Base-by-base conservation (phyloP, 2,329 filamentous ascomycete genomes). In the Epichloe gansuensis region DNA sequence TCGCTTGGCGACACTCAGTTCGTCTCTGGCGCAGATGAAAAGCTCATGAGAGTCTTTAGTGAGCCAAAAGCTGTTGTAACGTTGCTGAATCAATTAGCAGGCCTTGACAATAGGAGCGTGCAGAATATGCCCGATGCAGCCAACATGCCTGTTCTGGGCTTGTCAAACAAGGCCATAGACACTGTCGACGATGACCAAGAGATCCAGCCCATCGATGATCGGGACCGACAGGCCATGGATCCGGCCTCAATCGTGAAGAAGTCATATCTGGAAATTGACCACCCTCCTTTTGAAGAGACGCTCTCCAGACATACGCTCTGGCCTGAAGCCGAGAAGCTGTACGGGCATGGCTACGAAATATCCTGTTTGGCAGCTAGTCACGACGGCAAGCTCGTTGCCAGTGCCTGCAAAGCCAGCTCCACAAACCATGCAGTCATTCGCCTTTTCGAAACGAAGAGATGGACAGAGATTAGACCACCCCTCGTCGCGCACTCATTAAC, bases 311-410 rank as follows among this genome's bases (percentile, higher is more conserved):
- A 94, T 66, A 95, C 93, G 0, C 80, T 98, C 35, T 98, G 90
- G 89, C 93, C 93, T 3, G 93, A 98, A 65, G 81, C 81, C 6
- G 93, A 98, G 67, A 98, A 98, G 71, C 78, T 98, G 1, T 98
- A 98, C 68, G 93, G 93, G 2, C 93, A 98, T 68, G 93, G 93
- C 34, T 96, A 96, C 69, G 93, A 98, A 68, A 91, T 98, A 48
- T 95, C 89, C 2, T 86, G 88, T 39, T 80, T 95, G 15, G 87
- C 90, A 11, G 78, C 84, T 7, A 89, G 82, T 61, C 79, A 87
- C 62, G 82, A 89, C 60, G 85, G 86, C 12, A 73, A 68, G 3
- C 68, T 96, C 23, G 77, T 98, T 13, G 93, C 93, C 35, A 96
- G 90, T 50, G 89, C 93, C 2, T 98, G 93, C 72, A 88, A 87